Percentiles rank a stretch among this genome's conserved stretches.
Evolutionary conservation across 164 flowering plant species (phyloP).

Genomic region (Vitis rupestris): DNA sequence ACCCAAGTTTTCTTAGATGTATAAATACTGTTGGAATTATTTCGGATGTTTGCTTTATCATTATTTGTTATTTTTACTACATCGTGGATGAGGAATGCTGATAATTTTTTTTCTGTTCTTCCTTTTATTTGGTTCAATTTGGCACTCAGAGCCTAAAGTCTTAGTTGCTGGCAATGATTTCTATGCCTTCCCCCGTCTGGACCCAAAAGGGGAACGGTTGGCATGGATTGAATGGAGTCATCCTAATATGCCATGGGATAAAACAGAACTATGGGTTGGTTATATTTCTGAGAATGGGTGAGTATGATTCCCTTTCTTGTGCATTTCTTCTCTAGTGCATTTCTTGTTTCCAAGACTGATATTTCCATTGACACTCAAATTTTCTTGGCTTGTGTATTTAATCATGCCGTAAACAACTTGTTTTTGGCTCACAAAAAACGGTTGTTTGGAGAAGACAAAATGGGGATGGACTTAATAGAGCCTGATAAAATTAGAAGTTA

Average conservation of each 20-base stretch:
- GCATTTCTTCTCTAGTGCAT: too few species aligned
- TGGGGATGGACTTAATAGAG: too few species aligned
- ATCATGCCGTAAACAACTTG: too few species aligned
- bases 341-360: too few species aligned
- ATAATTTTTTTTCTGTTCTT: background rate
- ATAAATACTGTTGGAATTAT: background rate
- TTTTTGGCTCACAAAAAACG: too few species aligned
- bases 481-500: too few species aligned
- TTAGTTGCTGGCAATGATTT: conserved; percentile 85
- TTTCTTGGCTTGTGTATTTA: too few species aligned
- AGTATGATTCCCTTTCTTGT: conserved; percentile 13
- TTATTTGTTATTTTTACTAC: too few species aligned
- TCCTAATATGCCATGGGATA: conserved; percentile 99
- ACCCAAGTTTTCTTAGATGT: background rate
- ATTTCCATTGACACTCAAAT: background rate
- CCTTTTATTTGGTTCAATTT: conserved; percentile 2
- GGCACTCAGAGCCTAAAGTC: conserved; percentile 65
- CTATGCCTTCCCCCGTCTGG: conserved; percentile 93
- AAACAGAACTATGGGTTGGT: conserved; percentile 94
- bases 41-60: too few species aligned
- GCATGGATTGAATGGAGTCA: conserved; percentile 98
- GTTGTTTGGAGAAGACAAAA: too few species aligned
- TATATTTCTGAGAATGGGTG: conserved; percentile 81
- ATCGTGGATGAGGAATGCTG: background rate
- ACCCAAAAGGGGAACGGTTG: conserved; percentile 60